Base-by-base conservation (phyloP, 1,284 basidiomycete genomes). In the Cutaneotrichosporon cyanovorans region DNA sequence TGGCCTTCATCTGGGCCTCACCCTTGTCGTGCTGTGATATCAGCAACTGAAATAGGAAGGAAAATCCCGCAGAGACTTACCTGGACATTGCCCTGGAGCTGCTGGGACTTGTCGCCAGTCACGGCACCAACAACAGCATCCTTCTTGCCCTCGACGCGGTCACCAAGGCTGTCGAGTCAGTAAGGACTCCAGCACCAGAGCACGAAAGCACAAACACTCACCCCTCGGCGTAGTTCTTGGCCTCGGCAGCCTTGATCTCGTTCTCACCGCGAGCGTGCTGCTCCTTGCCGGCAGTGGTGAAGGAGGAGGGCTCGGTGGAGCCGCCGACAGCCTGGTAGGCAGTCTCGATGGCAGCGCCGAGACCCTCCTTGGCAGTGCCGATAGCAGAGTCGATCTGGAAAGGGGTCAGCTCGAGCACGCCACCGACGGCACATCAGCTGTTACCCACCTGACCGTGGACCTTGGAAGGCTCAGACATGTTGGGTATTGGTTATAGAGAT, bases 121-220 rank as follows among this genome's bases (percentile, higher is more conserved):
- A 84, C 53, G 5, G 83, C 79, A 22, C 67, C 83, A 30, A 80
- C 75, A 23, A 85, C 70, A 19, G 78, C 72, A 57, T 85, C 81
- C 56, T 79, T 80, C 74, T 83, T 84, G 46, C 84, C 84, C 35
- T 67, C 67, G 18, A 80, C 33, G 47, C 78, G 77, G 64, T 85
- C 83, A 7, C 71, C 46, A 4, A 72, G 68, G 32, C 64, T 66
- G 41, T 2, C 9, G 10, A 4, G 10, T 22, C 34, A 41, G 16
- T n/a, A 47, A 31, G n/a, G 11, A 14, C 22, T n/a, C 25, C n/a
- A 28, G 12, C n/a, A 12, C 15, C 19, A 37, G 15, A 12, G 9
- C 19, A 19, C 8, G 18, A 18, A 7, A 25, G 5, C 22, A 33
- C 9, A 15, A 7, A 18, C 5, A 58, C 65, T 58, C 43, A 63